Evolutionary conservation across 257 asterid species (phyloP).

Genomic region (Penstemon eatonii): DNA sequence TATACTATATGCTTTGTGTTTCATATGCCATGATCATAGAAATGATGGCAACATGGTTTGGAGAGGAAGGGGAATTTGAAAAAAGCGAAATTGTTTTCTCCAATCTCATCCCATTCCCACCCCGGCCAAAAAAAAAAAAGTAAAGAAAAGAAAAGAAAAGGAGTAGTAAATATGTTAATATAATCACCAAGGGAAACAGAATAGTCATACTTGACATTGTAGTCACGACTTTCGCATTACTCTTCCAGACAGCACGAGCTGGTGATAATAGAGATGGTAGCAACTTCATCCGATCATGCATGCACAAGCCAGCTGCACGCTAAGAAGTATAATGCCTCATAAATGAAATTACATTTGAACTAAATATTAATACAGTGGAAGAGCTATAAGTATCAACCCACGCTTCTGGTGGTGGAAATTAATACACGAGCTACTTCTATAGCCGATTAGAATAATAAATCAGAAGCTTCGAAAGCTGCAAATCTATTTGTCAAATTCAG

Average conservation of each 20-base stretch:
- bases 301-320: conserved; percentile 91
- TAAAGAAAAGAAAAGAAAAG: background rate
- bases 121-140: background rate
- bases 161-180: background rate
- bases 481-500: background rate
- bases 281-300: conserved; percentile 69
- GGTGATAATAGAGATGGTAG: conserved; percentile 62
- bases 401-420: background rate
- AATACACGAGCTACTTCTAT: background rate
- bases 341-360: conserved; percentile 21
- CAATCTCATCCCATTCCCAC: conserved; percentile 12
- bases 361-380: conserved; percentile 8
- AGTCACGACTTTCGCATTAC: conserved; percentile 46
- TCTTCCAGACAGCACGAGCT: conserved; percentile 50
- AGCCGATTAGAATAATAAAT: background rate
- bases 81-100: background rate
- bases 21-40: background rate
- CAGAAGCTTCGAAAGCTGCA: background rate
- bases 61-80: background rate
- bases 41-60: background rate
- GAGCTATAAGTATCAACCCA: conserved; percentile 10
- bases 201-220: conserved; percentile 57
- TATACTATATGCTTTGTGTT: background rate
- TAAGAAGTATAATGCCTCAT: conserved; percentile 34
- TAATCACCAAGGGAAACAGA: conserved; percentile 13